A percentile compares a stretch with the other conserved stretches of the same genome.
Evolutionary conservation across 176 grass and related monocot species (phyloP).

Genomic region (Leersia perrieri): DNA sequence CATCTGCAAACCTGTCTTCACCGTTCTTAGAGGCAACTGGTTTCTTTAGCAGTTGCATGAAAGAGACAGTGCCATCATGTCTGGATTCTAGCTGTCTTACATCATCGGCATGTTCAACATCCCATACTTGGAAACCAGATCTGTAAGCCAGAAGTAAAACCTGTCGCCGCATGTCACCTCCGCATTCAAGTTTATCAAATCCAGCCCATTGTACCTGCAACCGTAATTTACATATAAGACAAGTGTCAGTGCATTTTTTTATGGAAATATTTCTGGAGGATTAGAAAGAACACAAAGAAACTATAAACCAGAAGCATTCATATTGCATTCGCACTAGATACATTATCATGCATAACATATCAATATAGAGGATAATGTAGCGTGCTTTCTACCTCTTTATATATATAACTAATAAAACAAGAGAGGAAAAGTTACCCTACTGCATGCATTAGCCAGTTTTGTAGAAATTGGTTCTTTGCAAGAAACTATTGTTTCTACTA

Average conservation of each 20-base stretch:
- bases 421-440: not conserved
- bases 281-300: slow-evolving; percentile 11
- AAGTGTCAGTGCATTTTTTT: not conserved
- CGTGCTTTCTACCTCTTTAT: no score
- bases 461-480: not conserved
- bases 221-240: slow-evolving; percentile 8
- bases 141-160: slow-evolving; percentile 76
- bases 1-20: slow-evolving; percentile 71
- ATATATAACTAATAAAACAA: no score
- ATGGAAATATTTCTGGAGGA: not conserved
- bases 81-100: slow-evolving; percentile 85
- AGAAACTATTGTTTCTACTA: not conserved
- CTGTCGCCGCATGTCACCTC: slow-evolving; percentile 42
- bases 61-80: slow-evolving; percentile 68
- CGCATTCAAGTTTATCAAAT: slow-evolving; percentile 81
- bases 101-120: slow-evolving; percentile 89
- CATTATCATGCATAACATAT: not conserved
- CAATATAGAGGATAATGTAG: not conserved
- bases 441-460: not conserved
- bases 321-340: slow-evolving; percentile 6
- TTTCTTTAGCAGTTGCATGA: slow-evolving; percentile 90
- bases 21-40: slow-evolving; percentile 42
- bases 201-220: slow-evolving; percentile 90
- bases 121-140: slow-evolving; percentile 98
- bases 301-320: not conserved